Percentiles rank a stretch among this genome's conserved stretches.
Conservation (phyloP, 1,284 basidiomycete species). For the Fomitiporia mediterranea region DNA sequence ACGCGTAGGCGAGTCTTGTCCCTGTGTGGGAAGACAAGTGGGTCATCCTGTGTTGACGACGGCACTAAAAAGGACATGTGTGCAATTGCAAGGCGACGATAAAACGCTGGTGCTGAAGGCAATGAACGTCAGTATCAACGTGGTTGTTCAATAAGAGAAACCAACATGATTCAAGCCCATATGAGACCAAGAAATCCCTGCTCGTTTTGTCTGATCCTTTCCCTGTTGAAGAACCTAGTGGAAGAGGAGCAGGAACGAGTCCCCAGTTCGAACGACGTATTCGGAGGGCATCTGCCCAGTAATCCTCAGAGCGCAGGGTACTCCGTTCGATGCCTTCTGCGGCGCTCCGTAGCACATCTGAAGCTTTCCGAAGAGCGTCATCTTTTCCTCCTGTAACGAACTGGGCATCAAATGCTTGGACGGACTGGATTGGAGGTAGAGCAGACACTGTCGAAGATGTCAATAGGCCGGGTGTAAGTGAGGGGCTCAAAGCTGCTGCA, state of each 20-base stretch:
- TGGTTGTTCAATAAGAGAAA: slow-evolving; percentile 19
- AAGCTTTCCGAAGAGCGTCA: slow-evolving; percentile 66
- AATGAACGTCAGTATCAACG: slow-evolving; percentile 17
- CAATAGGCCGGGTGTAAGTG: slow-evolving; percentile 38
- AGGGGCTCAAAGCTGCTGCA: slow-evolving; percentile 24
- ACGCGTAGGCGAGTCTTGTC: slow-evolving; percentile 56
- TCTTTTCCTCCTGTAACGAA: slow-evolving; percentile 73
- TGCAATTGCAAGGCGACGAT: slow-evolving; percentile 64
- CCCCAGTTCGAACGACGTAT: slow-evolving; percentile 73
- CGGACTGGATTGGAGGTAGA: slow-evolving; percentile 56
- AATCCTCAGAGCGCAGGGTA: slow-evolving; percentile 56
- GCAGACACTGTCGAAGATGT: slow-evolving; percentile 63
- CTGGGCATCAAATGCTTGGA: slow-evolving; percentile 71
- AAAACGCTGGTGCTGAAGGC: slow-evolving; percentile 50
- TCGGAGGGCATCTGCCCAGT: slow-evolving; percentile 75
- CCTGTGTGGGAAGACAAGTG: slow-evolving; percentile 59
- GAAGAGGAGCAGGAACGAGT: slow-evolving; percentile 69
- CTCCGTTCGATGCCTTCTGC: slow-evolving; percentile 63
- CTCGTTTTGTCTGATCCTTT: slow-evolving; percentile 73
- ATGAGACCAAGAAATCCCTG: slow-evolving; percentile 73
- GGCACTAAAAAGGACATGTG: slow-evolving; percentile 50
- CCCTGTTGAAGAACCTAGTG: slow-evolving; percentile 58
- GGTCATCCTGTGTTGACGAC: slow-evolving; percentile 30
- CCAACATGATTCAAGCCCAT: slow-evolving; percentile 74
- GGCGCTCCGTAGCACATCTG: slow-evolving; percentile 61